phyloP scores from a whole-genome alignment of 768 basidiomycete genomes.

The Leccinum obscurum region DNA sequence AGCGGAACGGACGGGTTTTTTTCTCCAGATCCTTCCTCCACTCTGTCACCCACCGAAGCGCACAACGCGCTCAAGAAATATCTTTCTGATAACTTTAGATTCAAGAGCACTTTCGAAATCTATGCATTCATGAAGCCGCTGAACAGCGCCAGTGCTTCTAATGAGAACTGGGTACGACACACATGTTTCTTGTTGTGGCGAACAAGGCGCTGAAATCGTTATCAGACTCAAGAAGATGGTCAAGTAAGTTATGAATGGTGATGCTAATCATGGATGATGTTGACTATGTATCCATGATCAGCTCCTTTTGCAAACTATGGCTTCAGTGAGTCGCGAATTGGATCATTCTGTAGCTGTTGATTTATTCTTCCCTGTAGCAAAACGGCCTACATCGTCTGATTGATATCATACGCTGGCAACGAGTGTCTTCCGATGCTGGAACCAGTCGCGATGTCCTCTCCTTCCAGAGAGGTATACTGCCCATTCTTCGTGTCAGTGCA shows the following conservation, averaged over 20 bases:
- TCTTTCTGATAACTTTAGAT: conserved; percentile 44
- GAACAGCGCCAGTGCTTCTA: conserved; percentile 39
- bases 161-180: conserved; percentile 42
- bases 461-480: conserved; percentile 58
- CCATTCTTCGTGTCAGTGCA: conserved; percentile 47
- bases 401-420: conserved; percentile 48
- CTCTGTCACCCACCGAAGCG: conserved; percentile 45
- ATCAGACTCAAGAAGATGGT: conserved; percentile 48
- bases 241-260: conserved; percentile 39
- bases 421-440: conserved; percentile 41
- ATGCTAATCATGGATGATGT: conserved; percentile 5
- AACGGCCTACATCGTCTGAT: conserved; percentile 51
- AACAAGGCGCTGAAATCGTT: neutral
- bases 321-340: conserved; percentile 32
- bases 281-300: conserved; percentile 16
- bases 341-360: neutral
- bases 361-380: conserved; percentile 32
- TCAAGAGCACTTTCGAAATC: conserved; percentile 40
- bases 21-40: conserved; percentile 27
- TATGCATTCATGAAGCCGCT: conserved; percentile 45
- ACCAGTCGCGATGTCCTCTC: conserved; percentile 42
- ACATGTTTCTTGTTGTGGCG: neutral
- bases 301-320: conserved; percentile 41
- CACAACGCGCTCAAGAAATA: conserved; percentile 47
- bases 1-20: conserved; percentile 46